Conservation (phyloP, 2,329 filamentous ascomycete genomes). For the Xenosphaeropsis pyriputrescens region DNA sequence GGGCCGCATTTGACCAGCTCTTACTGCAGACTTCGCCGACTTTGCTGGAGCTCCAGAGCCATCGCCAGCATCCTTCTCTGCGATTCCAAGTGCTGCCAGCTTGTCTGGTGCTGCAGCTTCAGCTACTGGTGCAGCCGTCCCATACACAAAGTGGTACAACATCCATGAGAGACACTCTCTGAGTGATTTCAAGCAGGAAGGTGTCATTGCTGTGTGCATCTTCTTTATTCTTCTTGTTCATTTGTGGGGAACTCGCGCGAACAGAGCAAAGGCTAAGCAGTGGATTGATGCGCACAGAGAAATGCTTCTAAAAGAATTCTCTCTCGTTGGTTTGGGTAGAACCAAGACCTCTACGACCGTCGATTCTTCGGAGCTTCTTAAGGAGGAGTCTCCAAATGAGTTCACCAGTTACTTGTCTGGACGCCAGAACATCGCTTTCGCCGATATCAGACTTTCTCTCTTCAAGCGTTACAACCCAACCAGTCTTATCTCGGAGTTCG, state of each 20-base stretch:
- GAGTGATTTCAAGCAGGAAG: constrained; percentile 78
- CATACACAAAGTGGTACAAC: constrained; percentile 93
- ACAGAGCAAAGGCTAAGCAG: constrained; percentile 63
- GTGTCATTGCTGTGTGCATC: constrained; percentile 64
- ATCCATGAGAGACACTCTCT: constrained; percentile 80
- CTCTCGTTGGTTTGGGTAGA: constrained; percentile 66
- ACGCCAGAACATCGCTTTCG: constrained; percentile 80
- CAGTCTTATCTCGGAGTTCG: constrained; percentile 47
- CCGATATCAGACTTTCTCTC: constrained; percentile 72
- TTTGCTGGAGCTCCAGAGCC: constrained; percentile 70
- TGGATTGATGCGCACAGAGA: constrained; percentile 70
- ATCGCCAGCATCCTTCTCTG: constrained; percentile 31
- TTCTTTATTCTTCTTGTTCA: constrained; percentile 64
- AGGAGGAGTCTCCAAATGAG: constrained; percentile 79
- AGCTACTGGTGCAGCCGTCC: constrained; percentile 34
- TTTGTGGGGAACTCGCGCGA: constrained; percentile 64
- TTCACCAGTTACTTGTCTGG: constrained; percentile 81
- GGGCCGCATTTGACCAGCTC: not conserved
- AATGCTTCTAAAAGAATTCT: constrained; percentile 66
- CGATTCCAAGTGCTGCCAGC: constrained; percentile 25
- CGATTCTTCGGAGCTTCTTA: constrained; percentile 42
- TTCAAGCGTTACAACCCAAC: constrained; percentile 80
- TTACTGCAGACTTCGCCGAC: constrained; percentile 70
- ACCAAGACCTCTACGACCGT: constrained; percentile 30
- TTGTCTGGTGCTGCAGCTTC: constrained; percentile 28